These are phyloP conservation scores for Cryptosporidium viatorum DNA, from an alignment of 169 alveolate species.

Conservation along the genomic window DNA sequence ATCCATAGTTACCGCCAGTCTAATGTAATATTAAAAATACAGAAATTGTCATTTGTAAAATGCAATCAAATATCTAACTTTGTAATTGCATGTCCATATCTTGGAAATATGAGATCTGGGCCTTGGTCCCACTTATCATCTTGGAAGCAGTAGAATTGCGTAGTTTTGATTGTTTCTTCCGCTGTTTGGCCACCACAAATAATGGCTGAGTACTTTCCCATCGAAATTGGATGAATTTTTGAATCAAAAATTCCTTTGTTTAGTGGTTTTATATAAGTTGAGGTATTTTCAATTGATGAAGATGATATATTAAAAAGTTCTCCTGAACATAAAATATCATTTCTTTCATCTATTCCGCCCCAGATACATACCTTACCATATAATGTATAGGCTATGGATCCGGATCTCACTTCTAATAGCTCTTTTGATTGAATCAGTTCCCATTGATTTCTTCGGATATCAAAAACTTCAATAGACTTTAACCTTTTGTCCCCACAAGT, in stretches of 20 bases:
- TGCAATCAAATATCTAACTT: slow-evolving; percentile 17
- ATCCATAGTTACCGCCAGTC: slow-evolving; percentile 5
- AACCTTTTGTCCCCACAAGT: slow-evolving; percentile 52
- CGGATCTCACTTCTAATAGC: slow-evolving; percentile 60
- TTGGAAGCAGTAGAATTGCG: slow-evolving; percentile 30
- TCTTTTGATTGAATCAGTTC: slow-evolving; percentile 35
- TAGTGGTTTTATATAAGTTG: slow-evolving; percentile 56
- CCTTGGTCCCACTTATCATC: slow-evolving; percentile 57
- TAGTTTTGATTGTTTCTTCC: slow-evolving; percentile 13
- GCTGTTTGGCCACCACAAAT: slow-evolving; percentile 56
- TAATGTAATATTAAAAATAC: background rate
- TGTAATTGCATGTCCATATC: slow-evolving; percentile 62
- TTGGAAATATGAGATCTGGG: slow-evolving; percentile 35
- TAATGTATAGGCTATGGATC: slow-evolving; percentile 33
- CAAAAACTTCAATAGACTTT: slow-evolving; percentile 57
- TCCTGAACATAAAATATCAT: slow-evolving; percentile 47
- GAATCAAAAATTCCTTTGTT: slow-evolving; percentile 5
- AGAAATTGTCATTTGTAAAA: background rate
- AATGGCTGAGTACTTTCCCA: slow-evolving; percentile 50
- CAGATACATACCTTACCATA: slow-evolving; percentile 52
- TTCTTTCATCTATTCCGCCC: slow-evolving; percentile 58
- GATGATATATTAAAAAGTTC: slow-evolving; percentile 23
- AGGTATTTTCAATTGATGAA: slow-evolving; percentile 15
- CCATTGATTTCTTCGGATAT: slow-evolving; percentile 66
- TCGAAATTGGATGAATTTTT: slow-evolving; percentile 1